Conservation (phyloP, 2,329 filamentous ascomycete species). For the Metarhizium humberi region DNA sequence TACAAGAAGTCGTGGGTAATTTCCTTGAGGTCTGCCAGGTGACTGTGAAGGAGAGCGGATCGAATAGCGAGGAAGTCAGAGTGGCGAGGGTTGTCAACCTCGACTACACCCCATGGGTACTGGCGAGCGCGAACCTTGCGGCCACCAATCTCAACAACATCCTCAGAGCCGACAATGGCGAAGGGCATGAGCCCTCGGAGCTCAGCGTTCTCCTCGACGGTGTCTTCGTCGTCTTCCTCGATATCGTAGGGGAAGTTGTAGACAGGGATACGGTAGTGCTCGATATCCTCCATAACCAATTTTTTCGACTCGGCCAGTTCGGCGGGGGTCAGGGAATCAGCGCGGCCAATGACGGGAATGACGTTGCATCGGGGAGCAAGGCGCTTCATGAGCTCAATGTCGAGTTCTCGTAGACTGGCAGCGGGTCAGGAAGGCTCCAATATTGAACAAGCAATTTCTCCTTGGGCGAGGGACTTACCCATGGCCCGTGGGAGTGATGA, state of each 20-base stretch:
- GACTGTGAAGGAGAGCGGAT: slow-evolving; percentile 92
- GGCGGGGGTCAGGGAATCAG: slow-evolving; percentile 90
- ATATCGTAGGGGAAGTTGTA: slow-evolving; percentile 99
- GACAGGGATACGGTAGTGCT: slow-evolving; percentile 98
- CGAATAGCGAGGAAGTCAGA: slow-evolving; percentile 97
- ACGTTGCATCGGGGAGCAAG: slow-evolving; percentile 97
- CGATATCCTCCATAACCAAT: slow-evolving; percentile 99
- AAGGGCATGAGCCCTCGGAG: slow-evolving; percentile 97
- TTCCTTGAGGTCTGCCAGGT: slow-evolving; percentile 96
- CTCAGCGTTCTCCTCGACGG: slow-evolving; percentile 97
- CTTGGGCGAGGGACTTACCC: slow-evolving; percentile 47
- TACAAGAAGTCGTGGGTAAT: slow-evolving; percentile 99
- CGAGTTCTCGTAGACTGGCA: slow-evolving; percentile 83
- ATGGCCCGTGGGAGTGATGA: slow-evolving; percentile 96
- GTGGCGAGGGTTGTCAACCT: slow-evolving; percentile 98
- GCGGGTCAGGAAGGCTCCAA: not conserved
- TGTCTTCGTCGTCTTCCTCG: slow-evolving; percentile 98
- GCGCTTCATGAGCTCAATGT: slow-evolving; percentile 99
- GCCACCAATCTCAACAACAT: slow-evolving; percentile 87
- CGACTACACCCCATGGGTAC: slow-evolving; percentile 98
- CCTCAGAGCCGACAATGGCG: slow-evolving; percentile 95
- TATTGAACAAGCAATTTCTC: not conserved
- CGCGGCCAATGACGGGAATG: slow-evolving; percentile 97
- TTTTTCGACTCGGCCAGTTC: slow-evolving; percentile 99
- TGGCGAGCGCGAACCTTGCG: slow-evolving; percentile 89